Base-by-base conservation (phyloP, 176 grass and related monocot genomes). In the Eragrostis nindensis region DNA sequence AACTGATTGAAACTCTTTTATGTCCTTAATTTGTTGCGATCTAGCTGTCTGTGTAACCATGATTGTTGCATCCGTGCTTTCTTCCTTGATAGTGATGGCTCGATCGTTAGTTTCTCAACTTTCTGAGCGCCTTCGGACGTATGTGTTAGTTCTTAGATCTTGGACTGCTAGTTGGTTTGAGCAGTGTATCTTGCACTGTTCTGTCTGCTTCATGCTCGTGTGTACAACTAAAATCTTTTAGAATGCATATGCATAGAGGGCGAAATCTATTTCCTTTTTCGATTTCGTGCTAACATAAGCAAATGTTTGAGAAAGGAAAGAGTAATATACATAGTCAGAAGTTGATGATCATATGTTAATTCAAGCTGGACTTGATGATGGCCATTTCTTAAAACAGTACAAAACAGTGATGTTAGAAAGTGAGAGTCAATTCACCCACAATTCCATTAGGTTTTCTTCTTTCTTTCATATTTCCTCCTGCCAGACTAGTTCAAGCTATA, bases 401-500 rank as follows among this genome's bases (percentile, higher is more conserved):
- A 21, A 54, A 64, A 81, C 12, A 71, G 8, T 11, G 46, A 47
- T 4, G 19, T 48, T 79, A 27, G 59, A 73, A 38, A 66, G 59
- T 25, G 46, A 61, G 39, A 19, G 26, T 25, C 52, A 62, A 84
- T 41, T 29, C 56, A 80, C 68, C 65, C 9, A 39, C 26, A 72
- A 2, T 7, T 12, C 67, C 40, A 30, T 26, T 61, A 60, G 14
- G 10, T 75, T 81, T 65, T 21, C 6, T 79, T 36, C 19, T 82
- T 63, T 24, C 44, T 41, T 70, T 61, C 7, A 14, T 66, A 25
- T 22, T 48, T 83, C 10, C 8, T 57, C 40, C 10, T 38, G 18
- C 36, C 14, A 56, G 18, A 42, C n/a, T 45, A 43, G 68, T 71
- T 50, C n/a, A 24, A 68, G 38, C 62, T 85, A 81, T 85, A 89